Percentiles rank a stretch among this genome's conserved stretches.
Conservation (phyloP, 2,329 filamentous ascomycete species). For the Neocucurbitaria cava region DNA sequence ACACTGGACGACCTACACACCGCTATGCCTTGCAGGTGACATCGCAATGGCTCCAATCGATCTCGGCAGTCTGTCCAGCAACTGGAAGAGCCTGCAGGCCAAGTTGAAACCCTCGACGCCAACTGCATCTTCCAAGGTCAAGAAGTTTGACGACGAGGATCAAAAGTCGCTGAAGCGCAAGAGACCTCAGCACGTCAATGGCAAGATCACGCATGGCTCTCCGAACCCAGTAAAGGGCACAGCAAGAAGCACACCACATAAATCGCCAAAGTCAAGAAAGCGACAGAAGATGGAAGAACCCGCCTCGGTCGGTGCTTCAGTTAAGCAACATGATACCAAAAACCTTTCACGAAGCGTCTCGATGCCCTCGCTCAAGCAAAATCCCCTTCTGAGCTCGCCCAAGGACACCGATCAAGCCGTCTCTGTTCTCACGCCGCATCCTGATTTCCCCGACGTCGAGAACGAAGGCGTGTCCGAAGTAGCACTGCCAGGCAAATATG, state of each 20-base stretch:
- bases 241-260: conserved; percentile 25
- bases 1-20: conserved; percentile 20
- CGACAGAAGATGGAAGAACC: conserved; percentile 50
- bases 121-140: conserved; percentile 36
- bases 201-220: conserved; percentile 16
- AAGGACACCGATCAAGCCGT: conserved; percentile 63
- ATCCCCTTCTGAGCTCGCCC: conserved; percentile 59
- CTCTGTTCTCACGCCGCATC: conserved; percentile 56
- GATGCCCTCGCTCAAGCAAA: conserved; percentile 43
- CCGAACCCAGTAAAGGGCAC: conserved; percentile 45
- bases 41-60: conserved; percentile 50
- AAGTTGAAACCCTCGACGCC: conserved; percentile 52
- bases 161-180: conserved; percentile 45
- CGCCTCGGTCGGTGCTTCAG: conserved; percentile 39
- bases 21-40: conserved; percentile 40
- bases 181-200: conserved; percentile 29
- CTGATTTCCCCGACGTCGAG: conserved; percentile 49
- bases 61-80: conserved; percentile 57
- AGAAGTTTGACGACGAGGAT: conserved; percentile 30
- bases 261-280: conserved; percentile 35
- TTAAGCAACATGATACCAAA: conserved; percentile 52
- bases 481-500: conserved; percentile 82
- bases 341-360: conserved; percentile 45
- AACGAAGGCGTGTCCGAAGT: conserved; percentile 57
- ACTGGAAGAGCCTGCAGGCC: conserved; percentile 81